phyloP scores from a whole-genome alignment of 495 filamentous ascomycete genomes.

The Aspergillus leporis region DNA sequence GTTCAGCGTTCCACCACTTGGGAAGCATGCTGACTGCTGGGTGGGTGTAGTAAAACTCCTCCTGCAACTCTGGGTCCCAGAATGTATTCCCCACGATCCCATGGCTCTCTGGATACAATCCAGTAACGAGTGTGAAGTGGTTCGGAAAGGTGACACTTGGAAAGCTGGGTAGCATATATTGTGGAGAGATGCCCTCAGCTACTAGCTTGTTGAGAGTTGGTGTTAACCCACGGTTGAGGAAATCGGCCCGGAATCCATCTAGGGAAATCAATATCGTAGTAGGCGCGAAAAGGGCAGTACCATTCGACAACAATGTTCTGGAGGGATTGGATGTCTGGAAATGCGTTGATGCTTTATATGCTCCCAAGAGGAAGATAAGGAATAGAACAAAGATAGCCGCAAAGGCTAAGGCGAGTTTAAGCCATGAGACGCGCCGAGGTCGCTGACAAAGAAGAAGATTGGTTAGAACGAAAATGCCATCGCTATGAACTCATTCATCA shows the following conservation, averaged over 20 bases:
- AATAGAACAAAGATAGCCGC: slow-evolving; percentile 49
- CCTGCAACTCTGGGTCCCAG: slow-evolving; percentile 74
- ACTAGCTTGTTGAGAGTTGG: slow-evolving; percentile 80
- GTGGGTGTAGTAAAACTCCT: slow-evolving; percentile 87
- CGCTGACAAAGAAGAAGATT: slow-evolving; percentile 13
- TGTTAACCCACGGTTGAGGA: slow-evolving; percentile 78
- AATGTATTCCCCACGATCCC: slow-evolving; percentile 94
- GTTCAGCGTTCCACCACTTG: slow-evolving; percentile 94
- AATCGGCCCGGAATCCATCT: slow-evolving; percentile 97
- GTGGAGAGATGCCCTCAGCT: slow-evolving; percentile 79
- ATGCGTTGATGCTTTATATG: slow-evolving; percentile 52
- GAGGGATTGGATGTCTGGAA: slow-evolving; percentile 30
- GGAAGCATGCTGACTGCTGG: slow-evolving; percentile 68
- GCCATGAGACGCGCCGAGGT: slow-evolving; percentile 28
- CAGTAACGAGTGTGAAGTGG: slow-evolving; percentile 92
- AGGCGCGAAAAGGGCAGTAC: slow-evolving; percentile 80
- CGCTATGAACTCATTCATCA: not conserved
- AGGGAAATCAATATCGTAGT: slow-evolving; percentile 94
- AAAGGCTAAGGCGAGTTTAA: slow-evolving; percentile 35
- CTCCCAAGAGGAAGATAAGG: slow-evolving; percentile 52
- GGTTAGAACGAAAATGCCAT: not conserved
- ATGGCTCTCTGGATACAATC: slow-evolving; percentile 88
- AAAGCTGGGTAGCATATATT: slow-evolving; percentile 90
- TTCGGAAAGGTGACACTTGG: slow-evolving; percentile 98
- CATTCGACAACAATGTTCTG: slow-evolving; percentile 46